A percentile compares a stretch with the other conserved stretches of the same genome.
These are phyloP conservation scores for Cyclotella kingstonii DNA, from an alignment of 108 stramenopile species.

Conservation along the genomic window DNA sequence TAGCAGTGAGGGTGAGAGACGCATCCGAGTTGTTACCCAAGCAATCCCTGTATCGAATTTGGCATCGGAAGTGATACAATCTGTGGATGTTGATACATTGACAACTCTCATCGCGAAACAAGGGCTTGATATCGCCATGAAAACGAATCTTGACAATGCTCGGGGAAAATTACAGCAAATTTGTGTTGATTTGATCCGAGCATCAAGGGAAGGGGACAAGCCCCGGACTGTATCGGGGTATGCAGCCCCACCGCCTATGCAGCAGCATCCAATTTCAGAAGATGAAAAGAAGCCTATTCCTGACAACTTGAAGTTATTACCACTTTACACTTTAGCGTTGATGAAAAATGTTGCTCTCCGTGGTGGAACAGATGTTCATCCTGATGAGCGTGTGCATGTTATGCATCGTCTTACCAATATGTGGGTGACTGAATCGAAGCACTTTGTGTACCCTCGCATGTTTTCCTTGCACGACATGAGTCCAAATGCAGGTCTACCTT, in stretches of 20 bases:
- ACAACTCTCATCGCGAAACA: constrained; percentile 87
- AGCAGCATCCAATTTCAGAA: constrained; percentile 36
- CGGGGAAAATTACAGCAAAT: constrained; percentile 83
- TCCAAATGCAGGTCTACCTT: constrained; percentile 58
- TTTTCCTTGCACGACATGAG: constrained; percentile 94
- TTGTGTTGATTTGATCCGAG: constrained; percentile 75
- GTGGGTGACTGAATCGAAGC: constrained; percentile 70
- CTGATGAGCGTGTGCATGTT: constrained; percentile 90
- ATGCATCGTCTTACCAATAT: constrained; percentile 77
- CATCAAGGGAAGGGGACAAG: constrained; percentile 67
- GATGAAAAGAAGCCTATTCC: constrained; percentile 55
- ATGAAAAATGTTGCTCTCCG: constrained; percentile 96
- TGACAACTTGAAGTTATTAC: constrained; percentile 79
- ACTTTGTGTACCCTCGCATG: constrained; percentile 94
- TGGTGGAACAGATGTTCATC: constrained; percentile 94
- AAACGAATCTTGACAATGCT: constrained; percentile 89
- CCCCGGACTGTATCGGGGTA: constrained; percentile 70
- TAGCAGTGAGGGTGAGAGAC: constrained; percentile 90
- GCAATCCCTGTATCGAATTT: constrained; percentile 80
- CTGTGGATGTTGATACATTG: constrained; percentile 80
- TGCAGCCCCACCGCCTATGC: constrained; percentile 50
- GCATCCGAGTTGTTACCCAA: constrained; percentile 97
- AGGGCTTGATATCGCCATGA: constrained; percentile 84
- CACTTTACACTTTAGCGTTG: constrained; percentile 93
- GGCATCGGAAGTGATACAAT: constrained; percentile 74